Conservation (phyloP, 2,329 filamentous ascomycete species). For the Trichoderma sp. region DNA sequence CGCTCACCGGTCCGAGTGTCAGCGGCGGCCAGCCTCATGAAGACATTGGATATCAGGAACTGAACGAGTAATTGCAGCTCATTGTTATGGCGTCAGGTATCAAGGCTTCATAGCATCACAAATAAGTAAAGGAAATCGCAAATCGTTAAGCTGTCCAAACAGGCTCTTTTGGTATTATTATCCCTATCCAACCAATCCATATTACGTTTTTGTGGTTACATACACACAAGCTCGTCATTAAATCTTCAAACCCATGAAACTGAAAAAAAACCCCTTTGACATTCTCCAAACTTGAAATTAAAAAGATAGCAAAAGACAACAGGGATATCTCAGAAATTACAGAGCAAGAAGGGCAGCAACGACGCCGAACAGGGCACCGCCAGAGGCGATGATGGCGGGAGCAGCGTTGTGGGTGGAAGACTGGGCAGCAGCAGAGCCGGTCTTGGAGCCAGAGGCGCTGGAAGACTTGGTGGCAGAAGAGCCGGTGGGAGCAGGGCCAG, state of each 20-base stretch:
- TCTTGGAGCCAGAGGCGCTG: constrained; percentile 2
- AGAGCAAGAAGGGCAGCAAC: constrained; percentile 55
- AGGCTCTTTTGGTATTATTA: constrained; percentile 4
- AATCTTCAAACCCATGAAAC: neutral
- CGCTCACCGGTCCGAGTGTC: neutral
- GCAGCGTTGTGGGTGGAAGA: constrained; percentile 31
- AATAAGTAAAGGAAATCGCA: neutral
- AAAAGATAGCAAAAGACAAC: constrained; percentile 3
- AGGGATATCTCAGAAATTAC: constrained; percentile 42
- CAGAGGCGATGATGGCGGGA: constrained; percentile 37
- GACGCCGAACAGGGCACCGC: constrained; percentile 52
- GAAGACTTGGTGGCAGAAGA: constrained; percentile 1
- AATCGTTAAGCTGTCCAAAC: neutral
- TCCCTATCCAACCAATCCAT: constrained; percentile 13
- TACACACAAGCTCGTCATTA: constrained; percentile 22
- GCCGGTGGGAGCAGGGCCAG: constrained; percentile 6
- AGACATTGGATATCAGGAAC: neutral
- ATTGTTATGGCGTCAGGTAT: neutral
- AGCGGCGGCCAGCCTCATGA: neutral
- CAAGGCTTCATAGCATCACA: neutral
- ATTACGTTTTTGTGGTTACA: neutral
- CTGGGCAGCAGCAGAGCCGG: constrained; percentile 33
- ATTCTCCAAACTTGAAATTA: constrained; percentile 5
- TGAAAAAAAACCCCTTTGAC: constrained; percentile 12
- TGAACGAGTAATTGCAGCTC: neutral